These are phyloP conservation scores for Retiboletus fuscus DNA, from an alignment of 1,284 basidiomycete genomes.

Conservation along the genomic window DNA sequence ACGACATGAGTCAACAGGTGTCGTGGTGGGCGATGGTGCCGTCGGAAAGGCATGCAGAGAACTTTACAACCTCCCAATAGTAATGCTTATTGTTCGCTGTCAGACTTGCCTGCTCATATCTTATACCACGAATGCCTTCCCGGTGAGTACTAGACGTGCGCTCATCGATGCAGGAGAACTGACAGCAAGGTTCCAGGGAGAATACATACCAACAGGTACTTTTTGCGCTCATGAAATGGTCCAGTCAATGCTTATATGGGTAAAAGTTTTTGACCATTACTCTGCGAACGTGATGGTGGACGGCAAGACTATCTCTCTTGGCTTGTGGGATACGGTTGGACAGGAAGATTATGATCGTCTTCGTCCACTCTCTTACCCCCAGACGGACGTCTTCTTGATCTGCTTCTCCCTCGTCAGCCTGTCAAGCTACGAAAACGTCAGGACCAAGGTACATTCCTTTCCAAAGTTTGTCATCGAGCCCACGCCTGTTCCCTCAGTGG, in stretches of 20 bases:
- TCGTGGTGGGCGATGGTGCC: conserved; percentile 99
- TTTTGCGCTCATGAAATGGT: conserved; percentile 22
- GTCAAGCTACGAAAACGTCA: conserved; percentile 97
- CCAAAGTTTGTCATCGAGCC: conserved; percentile 21
- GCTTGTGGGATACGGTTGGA: conserved; percentile 99
- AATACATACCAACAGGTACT: conserved; percentile 95
- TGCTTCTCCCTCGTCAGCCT: conserved; percentile 99
- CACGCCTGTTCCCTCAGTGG: conserved; percentile 71
- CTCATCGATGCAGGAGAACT: conserved; percentile 34
- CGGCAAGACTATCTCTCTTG: conserved; percentile 97
- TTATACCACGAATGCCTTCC: conserved; percentile 96
- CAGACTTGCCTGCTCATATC: conserved; percentile 97
- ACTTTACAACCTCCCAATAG: conserved; percentile 17
- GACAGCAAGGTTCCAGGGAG: conserved; percentile 68
- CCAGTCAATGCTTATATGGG: conserved; percentile 35
- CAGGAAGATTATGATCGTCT: conserved; percentile 99
- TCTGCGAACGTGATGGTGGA: conserved; percentile 98
- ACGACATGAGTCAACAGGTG: conserved; percentile 69
- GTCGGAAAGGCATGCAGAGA: conserved; percentile 89
- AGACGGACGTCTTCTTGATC: conserved; percentile 99
- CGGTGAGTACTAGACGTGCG: conserved; percentile 65
- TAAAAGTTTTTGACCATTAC: conserved; percentile 93
- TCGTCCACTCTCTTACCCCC: conserved; percentile 97
- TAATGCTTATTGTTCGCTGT: conserved; percentile 31
- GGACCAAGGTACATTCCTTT: conserved; percentile 82